Evolutionary conservation across 116 monocot genomes (phyloP).

Genomic region (Iris pallida): DNA sequence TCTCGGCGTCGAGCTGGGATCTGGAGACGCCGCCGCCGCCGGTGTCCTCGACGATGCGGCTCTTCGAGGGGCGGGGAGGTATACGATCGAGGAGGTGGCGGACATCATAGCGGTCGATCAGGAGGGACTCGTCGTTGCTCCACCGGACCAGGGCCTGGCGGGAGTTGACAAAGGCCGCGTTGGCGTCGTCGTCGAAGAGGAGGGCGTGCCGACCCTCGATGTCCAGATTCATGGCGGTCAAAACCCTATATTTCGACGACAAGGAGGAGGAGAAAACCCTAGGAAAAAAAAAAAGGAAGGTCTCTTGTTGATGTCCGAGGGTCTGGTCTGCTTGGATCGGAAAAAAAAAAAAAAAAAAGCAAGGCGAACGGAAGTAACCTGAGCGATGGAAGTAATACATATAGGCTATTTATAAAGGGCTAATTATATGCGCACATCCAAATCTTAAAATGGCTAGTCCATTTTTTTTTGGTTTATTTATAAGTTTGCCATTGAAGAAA

Average conservation of each 20-base stretch:
- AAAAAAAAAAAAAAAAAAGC: too few species aligned
- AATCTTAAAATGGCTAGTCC: too few species aligned
- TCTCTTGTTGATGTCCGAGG: too few species aligned
- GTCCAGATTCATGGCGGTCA: slow-evolving; percentile 41
- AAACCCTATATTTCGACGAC: too few species aligned
- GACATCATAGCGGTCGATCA: slow-evolving; percentile 88
- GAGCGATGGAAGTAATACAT: too few species aligned
- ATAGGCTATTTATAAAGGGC: too few species aligned
- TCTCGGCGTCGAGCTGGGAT: slow-evolving; percentile 57
- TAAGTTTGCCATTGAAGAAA: too few species aligned
- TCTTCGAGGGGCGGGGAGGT: slow-evolving; percentile 31
- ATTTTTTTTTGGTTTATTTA: too few species aligned
- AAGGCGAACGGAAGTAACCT: too few species aligned
- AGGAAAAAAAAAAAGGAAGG: not conserved
- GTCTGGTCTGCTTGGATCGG: too few species aligned
- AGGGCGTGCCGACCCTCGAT: slow-evolving; percentile 70
- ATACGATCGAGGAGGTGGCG: slow-evolving; percentile 87
- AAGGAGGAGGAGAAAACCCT: slow-evolving; percentile 8
- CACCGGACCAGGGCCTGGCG: slow-evolving; percentile 68
- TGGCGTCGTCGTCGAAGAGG: slow-evolving; percentile 85
- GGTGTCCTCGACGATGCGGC: slow-evolving; percentile 7
- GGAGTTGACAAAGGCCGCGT: slow-evolving; percentile 66
- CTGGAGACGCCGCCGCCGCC: slow-evolving; percentile 31
- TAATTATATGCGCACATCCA: too few species aligned
- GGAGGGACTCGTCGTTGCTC: slow-evolving; percentile 50